Evolutionary conservation across 2,329 filamentous ascomycete species (phyloP), one percentile per base, ranked within the genome.

Genomic region (Coniella vitis): DNA sequence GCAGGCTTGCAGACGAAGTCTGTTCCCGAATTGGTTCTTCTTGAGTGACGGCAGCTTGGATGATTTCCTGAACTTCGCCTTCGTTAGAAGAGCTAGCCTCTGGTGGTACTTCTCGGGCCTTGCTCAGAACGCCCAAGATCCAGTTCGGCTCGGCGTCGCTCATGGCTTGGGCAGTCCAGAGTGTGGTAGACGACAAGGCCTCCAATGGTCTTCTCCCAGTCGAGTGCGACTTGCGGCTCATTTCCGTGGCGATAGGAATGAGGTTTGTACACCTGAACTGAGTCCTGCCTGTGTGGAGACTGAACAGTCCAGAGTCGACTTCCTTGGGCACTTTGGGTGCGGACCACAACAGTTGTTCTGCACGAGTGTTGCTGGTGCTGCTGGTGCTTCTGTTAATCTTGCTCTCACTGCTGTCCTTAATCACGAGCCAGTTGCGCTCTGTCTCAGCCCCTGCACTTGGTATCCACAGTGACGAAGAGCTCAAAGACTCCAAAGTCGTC

Each of bases 341-440:
- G 17, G 47, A 53, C 59, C 59, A 61, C 71, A 71, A n/a, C 7
- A 41, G 67, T 60, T 38, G 25, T 29, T 49, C 46, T 22, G 45
- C 36, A 17, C 37, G n/a, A n/a, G n/a, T n/a, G n/a, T n/a, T 42
- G 38, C 20, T 35, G 13, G 16, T 45, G 37, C 20, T 39, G 4
- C 37, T 39, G 8, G 3, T 8, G 13, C 14, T 19, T 16, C 14
- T 29, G 10, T 5, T 29, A 29, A 10, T 29, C 25, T 29, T n/a
- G n/a, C n/a, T 5, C 25, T 29, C 10, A 10, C 25, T 29, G 25
- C 25, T 29, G 25, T 5, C 10, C 25, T 29, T 29, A 13, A 40
- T 48, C 20, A 50, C 40, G n/a, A 65, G 60, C 64, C 64, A 65
- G 49, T 60, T 62, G 29, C 38, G 53, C 42, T 56, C 34, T 17